Conservation (phyloP, 164 flowering plant genomes). For the Paratinospora sagittata region DNA sequence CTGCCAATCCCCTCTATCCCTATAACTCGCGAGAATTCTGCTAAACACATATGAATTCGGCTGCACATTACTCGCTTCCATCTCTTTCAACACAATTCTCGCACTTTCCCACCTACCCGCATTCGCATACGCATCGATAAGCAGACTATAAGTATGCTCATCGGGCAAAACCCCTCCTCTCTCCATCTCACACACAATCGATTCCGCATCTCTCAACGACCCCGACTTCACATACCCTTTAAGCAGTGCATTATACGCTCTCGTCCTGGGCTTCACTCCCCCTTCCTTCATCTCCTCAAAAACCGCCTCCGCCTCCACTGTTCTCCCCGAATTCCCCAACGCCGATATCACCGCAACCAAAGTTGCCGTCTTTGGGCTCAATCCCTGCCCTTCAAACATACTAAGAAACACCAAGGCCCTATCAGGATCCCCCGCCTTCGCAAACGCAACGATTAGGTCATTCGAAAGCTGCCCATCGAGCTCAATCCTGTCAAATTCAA, state of each 20-base stretch:
- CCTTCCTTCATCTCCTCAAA: conserved; percentile 83
- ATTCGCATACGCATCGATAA: conserved; percentile 81
- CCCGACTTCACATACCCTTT: conserved; percentile 75
- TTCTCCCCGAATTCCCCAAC: conserved; percentile 58
- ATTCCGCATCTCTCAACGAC: conserved; percentile 69
- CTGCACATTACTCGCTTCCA: conserved; percentile 66
- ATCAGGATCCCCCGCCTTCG: conserved; percentile 59
- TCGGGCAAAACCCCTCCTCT: conserved; percentile 59
- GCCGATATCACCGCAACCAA: conserved; percentile 55
- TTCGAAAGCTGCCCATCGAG: conserved; percentile 69
- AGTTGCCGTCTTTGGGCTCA: conserved; percentile 65
- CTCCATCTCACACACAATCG: conserved; percentile 81
- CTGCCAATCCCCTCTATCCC: conserved; percentile 95
- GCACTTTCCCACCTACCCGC: conserved; percentile 97
- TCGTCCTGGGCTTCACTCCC: conserved; percentile 68
- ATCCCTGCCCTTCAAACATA: conserved; percentile 61
- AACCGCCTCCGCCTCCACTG: conserved; percentile 78
- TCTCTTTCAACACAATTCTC: conserved; percentile 79
- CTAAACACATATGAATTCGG: conserved; percentile 80
- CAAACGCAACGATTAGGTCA: conserved; percentile 71
- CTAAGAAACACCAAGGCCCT: conserved; percentile 53
- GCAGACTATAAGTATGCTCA: conserved; percentile 74
- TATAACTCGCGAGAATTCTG: conserved; percentile 71
- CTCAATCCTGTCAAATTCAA: conserved; percentile 63
- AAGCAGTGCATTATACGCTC: conserved; percentile 83